A percentile compares a stretch with the other conserved stretches of the same genome.
phyloP scores from a whole-genome alignment of 75 land plant genomes.

The Picea glauca region DNA sequence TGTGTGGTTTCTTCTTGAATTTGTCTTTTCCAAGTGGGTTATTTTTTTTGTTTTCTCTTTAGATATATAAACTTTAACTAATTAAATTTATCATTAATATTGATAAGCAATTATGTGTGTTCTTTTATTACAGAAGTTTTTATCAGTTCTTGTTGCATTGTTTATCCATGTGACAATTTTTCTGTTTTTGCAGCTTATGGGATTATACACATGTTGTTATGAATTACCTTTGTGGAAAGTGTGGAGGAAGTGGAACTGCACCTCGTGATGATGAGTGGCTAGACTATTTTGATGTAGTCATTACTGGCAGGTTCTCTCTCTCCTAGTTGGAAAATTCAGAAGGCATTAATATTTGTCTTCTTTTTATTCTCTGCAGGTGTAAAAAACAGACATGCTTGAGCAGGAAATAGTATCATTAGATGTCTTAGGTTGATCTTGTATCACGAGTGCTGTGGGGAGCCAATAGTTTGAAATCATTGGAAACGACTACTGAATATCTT shows the following conservation, averaged over 20 bases:
- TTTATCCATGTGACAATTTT: neutral
- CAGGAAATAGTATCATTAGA: too few species aligned
- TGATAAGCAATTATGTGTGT: neutral
- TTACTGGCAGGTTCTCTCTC: slow-evolving; percentile 84
- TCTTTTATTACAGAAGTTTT: neutral
- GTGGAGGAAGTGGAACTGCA: slow-evolving; percentile 28
- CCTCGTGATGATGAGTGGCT: slow-evolving; percentile 78
- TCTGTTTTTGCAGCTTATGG: slow-evolving; percentile 79
- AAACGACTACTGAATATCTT: too few species aligned
- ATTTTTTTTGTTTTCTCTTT: too few species aligned
- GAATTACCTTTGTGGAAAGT: slow-evolving; percentile 80
- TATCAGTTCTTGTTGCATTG: neutral
- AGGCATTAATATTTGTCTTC: neutral
- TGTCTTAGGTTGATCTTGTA: too few species aligned
- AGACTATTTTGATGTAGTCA: slow-evolving; percentile 88
- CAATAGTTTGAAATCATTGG: too few species aligned
- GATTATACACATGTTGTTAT: slow-evolving; percentile 97
- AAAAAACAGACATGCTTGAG: too few species aligned
- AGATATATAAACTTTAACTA: too few species aligned
- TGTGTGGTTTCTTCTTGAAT: neutral
- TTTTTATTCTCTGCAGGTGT: neutral
- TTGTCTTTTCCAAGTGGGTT: neutral
- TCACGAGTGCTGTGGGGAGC: too few species aligned
- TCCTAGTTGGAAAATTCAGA: neutral
- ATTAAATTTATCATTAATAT: neutral